Evolutionary conservation across 1,284 basidiomycete species (phyloP).

Genomic region (Trichosporon sp.): DNA sequence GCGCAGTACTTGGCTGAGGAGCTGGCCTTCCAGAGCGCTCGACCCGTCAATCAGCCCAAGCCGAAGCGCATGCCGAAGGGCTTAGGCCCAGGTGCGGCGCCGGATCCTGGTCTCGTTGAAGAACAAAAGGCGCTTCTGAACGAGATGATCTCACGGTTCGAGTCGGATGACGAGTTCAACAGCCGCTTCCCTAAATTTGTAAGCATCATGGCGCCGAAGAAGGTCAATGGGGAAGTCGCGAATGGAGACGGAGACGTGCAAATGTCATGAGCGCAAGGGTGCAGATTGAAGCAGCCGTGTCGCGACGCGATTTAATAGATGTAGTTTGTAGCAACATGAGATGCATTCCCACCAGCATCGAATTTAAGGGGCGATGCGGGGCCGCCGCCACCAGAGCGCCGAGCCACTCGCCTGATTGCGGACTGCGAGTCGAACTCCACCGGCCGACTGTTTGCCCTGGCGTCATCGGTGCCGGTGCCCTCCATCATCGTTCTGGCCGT

Average conservation of each 20-base stretch:
- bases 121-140: neutral
- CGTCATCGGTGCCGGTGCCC: slow-evolving; percentile 5
- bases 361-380: neutral
- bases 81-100: neutral
- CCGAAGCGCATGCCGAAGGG: neutral
- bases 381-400: neutral
- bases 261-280: neutral
- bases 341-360: neutral
- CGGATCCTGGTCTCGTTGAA: neutral
- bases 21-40: slow-evolving; percentile 19
- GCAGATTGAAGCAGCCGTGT: neutral
- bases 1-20: slow-evolving; percentile 24
- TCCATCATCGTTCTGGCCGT: neutral
- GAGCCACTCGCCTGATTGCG: neutral
- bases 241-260: neutral
- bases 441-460: neutral
- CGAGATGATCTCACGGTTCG: neutral
- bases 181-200: neutral
- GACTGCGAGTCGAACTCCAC: neutral
- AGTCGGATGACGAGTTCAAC: neutral
- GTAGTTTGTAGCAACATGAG: neutral
- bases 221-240: neutral
- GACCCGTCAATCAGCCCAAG: slow-evolving; percentile 1
- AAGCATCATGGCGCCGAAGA: neutral
- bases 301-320: neutral